Percentiles rank a stretch among this genome's conserved stretches.
phyloP scores from a whole-genome alignment of 2,329 filamentous ascomycete genomes.

The Mollisia scopiformis region DNA sequence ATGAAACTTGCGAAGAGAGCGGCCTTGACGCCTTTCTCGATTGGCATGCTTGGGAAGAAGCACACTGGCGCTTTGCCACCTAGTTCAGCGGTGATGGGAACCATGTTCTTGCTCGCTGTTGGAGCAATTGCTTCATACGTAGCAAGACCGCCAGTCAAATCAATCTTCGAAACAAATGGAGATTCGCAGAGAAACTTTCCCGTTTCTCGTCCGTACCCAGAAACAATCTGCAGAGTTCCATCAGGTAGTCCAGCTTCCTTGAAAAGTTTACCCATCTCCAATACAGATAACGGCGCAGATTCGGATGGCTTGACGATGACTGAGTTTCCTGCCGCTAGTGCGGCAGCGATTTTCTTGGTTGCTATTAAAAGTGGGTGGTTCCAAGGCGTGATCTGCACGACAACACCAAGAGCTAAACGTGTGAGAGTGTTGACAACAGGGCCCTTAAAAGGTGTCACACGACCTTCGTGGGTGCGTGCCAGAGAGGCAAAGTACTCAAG shows the following conservation, averaged over 20 bases:
- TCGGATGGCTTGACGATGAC: constrained; percentile 44
- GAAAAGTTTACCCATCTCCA: constrained; percentile 43
- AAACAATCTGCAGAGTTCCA: constrained; percentile 49
- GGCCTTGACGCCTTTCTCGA: constrained; percentile 64
- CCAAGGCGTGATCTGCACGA: constrained; percentile 59
- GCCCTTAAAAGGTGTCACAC: constrained; percentile 66
- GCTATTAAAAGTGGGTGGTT: constrained; percentile 62
- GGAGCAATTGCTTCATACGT: constrained; percentile 67
- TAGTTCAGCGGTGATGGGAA: constrained; percentile 71
- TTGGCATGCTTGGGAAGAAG: constrained; percentile 63
- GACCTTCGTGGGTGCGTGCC: constrained; percentile 67
- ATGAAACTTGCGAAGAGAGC: constrained; percentile 49
- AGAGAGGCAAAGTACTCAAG: constrained; percentile 72
- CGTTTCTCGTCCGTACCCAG: constrained; percentile 55
- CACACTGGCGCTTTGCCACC: constrained; percentile 69
- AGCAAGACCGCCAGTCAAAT: constrained; percentile 68
- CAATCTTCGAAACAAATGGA: constrained; percentile 64
- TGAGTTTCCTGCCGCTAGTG: constrained; percentile 39
- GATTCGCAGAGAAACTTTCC: constrained; percentile 59
- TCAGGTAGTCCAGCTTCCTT: constrained; percentile 45
- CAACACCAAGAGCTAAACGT: constrained; percentile 59
- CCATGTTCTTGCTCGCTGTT: constrained; percentile 61
- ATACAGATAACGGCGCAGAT: constrained; percentile 45
- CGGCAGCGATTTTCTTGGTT: constrained; percentile 47
- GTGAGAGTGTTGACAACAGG: constrained; percentile 60